These are phyloP conservation scores for Ampelomyces quisqualis DNA, from an alignment of 2,329 filamentous ascomycete species.

Conservation along the genomic window DNA sequence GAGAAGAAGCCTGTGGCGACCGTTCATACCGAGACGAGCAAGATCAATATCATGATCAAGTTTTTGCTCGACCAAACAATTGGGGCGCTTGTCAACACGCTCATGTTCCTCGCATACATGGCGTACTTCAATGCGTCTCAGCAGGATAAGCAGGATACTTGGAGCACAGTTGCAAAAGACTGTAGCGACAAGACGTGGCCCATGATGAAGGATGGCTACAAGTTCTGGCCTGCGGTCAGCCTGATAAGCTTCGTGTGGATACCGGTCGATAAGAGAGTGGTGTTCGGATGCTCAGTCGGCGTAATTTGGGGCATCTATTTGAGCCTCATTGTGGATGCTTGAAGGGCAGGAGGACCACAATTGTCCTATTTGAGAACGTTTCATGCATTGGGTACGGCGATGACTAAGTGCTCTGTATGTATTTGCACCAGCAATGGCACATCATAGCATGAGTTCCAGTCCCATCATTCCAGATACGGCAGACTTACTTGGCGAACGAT, in stretches of 20 bases:
- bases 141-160: conserved; percentile 28
- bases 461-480: no score
- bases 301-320: conserved; percentile 75
- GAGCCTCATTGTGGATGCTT: conserved; percentile 57
- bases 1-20: conserved; percentile 36
- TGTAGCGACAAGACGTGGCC: conserved; percentile 58
- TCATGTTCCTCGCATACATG: conserved; percentile 63
- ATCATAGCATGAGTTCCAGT: no score
- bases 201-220: conserved; percentile 62
- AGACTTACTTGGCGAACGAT: no score
- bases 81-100: conserved; percentile 64
- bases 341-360: conserved; percentile 1
- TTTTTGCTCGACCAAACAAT: conserved; percentile 68
- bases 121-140: conserved; percentile 48
- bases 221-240: conserved; percentile 71
- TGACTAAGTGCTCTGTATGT: no score
- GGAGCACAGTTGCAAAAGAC: conserved; percentile 33
- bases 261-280: conserved; percentile 68
- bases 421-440: no score
- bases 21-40: conserved; percentile 47
- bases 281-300: conserved; percentile 71
- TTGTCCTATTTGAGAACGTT: background rate
- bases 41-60: conserved; percentile 67
- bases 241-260: conserved; percentile 69
- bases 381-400: no score